Percentiles rank a stretch among this genome's conserved stretches.
Evolutionary conservation across 495 filamentous ascomycete genomes (phyloP).

Genomic region (Xylona heveae): DNA sequence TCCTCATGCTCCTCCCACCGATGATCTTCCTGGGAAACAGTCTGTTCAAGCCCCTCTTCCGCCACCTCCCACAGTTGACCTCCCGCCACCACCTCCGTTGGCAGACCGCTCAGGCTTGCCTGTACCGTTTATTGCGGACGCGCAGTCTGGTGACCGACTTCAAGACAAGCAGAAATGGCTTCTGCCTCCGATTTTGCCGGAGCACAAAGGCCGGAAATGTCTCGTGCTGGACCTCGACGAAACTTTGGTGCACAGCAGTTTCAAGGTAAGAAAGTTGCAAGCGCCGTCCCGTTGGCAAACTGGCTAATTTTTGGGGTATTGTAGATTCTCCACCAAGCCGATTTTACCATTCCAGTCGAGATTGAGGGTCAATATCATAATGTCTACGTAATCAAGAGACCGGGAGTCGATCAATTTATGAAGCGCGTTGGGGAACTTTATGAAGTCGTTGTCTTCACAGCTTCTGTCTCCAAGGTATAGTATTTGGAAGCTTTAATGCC

Average conservation of each 20-base stretch:
- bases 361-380: conserved; percentile 99
- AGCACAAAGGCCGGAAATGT: conserved; percentile 73
- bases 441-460: conserved; percentile 96
- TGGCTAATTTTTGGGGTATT: not conserved
- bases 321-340: conserved; percentile 91
- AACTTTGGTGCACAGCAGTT: conserved; percentile 97
- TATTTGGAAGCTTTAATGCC: conserved; percentile 2
- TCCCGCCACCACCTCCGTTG: conserved; percentile 40
- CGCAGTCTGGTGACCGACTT: conserved; percentile 9
- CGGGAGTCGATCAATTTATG: conserved; percentile 96
- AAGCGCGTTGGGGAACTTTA: conserved; percentile 95
- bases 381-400: conserved; percentile 97
- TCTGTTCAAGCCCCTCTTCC: too few species aligned
- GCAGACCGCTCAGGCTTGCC: conserved; percentile 19
- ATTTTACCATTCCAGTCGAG: conserved; percentile 98
- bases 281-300: not conserved
- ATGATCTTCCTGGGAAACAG: too few species aligned
- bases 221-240: conserved; percentile 92
- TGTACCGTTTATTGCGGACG: conserved; percentile 9
- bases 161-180: conserved; percentile 37
- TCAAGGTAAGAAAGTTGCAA: conserved; percentile 47
- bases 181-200: conserved; percentile 54
- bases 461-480: conserved; percentile 90
- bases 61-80: conserved; percentile 12
- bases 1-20: too few species aligned